Evolutionary conservation across 495 filamentous ascomycete species (phyloP), one percentile per base, ranked within the genome.

Genomic region (Penicillium steckii): DNA sequence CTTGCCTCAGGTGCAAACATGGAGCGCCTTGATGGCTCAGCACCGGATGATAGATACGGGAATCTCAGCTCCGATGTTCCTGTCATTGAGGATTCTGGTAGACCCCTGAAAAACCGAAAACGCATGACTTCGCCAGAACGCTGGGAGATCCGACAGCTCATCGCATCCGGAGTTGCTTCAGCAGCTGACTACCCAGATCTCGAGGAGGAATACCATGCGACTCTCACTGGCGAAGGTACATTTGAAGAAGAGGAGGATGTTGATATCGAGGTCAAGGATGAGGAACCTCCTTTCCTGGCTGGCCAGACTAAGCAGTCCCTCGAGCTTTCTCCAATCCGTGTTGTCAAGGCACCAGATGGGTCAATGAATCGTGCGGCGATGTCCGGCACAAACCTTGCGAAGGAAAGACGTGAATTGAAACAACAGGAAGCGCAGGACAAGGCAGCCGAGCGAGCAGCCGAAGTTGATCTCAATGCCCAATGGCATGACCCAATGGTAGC

Each of bases 401-500:
- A 90, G 69, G 95, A 97, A 60, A 80, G 94, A 35, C 82, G 90
- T 60, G 94, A 99, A 48, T 50, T 97, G 50, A 79, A 89, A 35
- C 91, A 97, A 59, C 86, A 92, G 66, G 93, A 97, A 67, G 85
- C 82, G 1, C 88, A 94, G 54, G 89, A 90, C 32, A 87, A 86
- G 52, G 89, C 90, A 3, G 85, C 86, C 1, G 83, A 96, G 58
- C 83, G 88, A 52, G 84, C 89, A 3, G 74, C 84, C 3, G 83
- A 90, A 53, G 88, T 94, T 8, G 93, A 98, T 60, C 80, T 99
- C 4, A 84, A 86, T 38, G 85, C 89, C 1, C 91, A 97, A 66
- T 99, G 94, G 94, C 84, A 96, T 48, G 94, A 99, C 70, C 94
- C 94, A 0, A 95, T 99, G 91, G 85, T 88, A 25, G 81, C 83